A percentile compares a stretch with the other conserved stretches of the same genome.
Conservation (phyloP, 805 yeast species). For the Grigorovia yakushimaensis region DNA sequence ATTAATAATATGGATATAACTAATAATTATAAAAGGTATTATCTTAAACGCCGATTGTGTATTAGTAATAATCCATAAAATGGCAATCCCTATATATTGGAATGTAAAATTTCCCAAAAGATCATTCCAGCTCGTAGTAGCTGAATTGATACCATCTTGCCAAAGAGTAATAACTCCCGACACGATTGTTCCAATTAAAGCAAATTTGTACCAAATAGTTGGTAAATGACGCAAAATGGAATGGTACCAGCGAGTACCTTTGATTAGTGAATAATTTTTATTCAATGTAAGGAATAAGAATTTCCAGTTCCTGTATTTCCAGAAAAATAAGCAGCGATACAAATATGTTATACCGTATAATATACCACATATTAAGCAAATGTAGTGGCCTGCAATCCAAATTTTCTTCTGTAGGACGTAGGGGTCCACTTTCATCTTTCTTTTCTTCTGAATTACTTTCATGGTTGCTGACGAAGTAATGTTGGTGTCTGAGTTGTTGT, state of each 20-base stretch:
- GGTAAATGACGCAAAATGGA: conserved; percentile 32
- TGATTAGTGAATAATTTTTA: conserved; percentile 11
- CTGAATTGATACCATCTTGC: conserved; percentile 49
- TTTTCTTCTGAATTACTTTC: conserved; percentile 19
- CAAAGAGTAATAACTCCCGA: conserved; percentile 45
- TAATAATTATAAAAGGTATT: conserved; percentile 47
- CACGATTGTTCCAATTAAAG: conserved; percentile 45
- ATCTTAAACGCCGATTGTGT: conserved; percentile 58
- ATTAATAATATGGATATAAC: conserved; percentile 46
- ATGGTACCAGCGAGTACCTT: conserved; percentile 18
- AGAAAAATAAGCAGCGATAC: conserved; percentile 19
- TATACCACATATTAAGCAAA: conserved; percentile 20
- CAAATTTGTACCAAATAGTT: conserved; percentile 41
- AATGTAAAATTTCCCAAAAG: conserved; percentile 67
- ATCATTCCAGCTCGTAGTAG: conserved; percentile 49
- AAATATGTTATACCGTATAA: conserved; percentile 20
- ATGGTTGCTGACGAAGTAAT: conserved; percentile 7
- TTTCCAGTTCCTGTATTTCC: conserved; percentile 28
- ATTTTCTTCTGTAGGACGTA: conserved; percentile 15
- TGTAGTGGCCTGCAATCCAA: conserved; percentile 25
- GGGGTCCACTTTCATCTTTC: conserved; percentile 12
- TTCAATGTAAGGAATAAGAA: conserved; percentile 23
- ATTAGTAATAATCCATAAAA: conserved; percentile 55
- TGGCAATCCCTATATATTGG: conserved; percentile 50
- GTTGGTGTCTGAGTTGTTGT: neutral